Evolutionary conservation across 1,284 basidiomycete species (phyloP).

Genomic region (Boletus nobilissimus): DNA sequence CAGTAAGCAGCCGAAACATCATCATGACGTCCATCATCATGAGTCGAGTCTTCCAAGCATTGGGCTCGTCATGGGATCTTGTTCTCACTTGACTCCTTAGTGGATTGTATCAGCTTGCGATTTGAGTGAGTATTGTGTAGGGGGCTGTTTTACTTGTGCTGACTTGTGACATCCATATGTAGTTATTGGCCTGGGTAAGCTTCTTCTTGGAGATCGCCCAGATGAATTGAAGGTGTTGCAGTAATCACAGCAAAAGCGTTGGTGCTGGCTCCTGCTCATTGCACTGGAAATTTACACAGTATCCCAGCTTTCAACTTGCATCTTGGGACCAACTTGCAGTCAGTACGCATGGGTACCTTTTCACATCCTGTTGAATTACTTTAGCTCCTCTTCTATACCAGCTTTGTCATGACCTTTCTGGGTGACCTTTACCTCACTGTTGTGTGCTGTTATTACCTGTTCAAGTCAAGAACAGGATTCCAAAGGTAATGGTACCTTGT

Average conservation of each 20-base stretch:
- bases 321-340: constrained; percentile 52
- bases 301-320: constrained; percentile 48
- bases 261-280: constrained; percentile 31
- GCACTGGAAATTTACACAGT: constrained; percentile 3
- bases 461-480: constrained; percentile 56
- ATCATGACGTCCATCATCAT: constrained; percentile 50
- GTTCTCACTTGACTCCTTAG: constrained; percentile 40
- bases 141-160: neutral
- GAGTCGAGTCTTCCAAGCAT: constrained; percentile 45
- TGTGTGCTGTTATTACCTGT: constrained; percentile 54
- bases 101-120: constrained; percentile 54
- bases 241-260: constrained; percentile 59
- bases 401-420: constrained; percentile 53
- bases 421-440: constrained; percentile 57
- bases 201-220: neutral
- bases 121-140: constrained; percentile 49
- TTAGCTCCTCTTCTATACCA: constrained; percentile 55
- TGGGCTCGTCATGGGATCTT: neutral
- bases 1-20: constrained; percentile 56
- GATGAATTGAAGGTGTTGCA: constrained; percentile 32
- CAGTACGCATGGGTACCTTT: constrained; percentile 17
- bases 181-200: constrained; percentile 55
- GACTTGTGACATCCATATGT: constrained; percentile 1
- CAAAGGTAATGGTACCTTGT: constrained; percentile 41
- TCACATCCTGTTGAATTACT: neutral